Conservation (phyloP, 78 protist species). For the Dictyostelium citrinum region DNA sequence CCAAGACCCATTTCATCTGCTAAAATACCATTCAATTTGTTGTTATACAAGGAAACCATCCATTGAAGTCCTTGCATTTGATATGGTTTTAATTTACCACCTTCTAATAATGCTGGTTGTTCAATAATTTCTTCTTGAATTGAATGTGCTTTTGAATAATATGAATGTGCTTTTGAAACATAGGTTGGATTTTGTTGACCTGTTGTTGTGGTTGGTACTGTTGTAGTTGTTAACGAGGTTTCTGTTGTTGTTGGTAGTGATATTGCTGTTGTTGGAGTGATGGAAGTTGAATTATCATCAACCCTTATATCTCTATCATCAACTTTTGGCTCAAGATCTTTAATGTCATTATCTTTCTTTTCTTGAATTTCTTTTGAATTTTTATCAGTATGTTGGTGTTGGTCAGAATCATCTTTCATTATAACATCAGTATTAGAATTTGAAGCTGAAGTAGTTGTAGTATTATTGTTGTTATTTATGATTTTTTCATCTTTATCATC, state of each 20-base stretch:
- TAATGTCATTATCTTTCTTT: background rate
- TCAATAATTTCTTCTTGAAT: conserved; percentile 66
- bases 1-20: conserved; percentile 96
- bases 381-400: background rate
- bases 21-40: conserved; percentile 94
- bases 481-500: background rate
- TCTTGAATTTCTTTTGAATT: conserved; percentile 36
- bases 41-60: conserved; percentile 87
- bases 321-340: background rate
- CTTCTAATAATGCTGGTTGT: conserved; percentile 64
- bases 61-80: conserved; percentile 97
- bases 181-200: background rate
- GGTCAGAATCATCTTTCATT: background rate
- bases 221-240: background rate
- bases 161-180: conserved; percentile 50
- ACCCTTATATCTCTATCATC: background rate
- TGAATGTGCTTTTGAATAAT: conserved; percentile 77
- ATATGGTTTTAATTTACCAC: conserved; percentile 93
- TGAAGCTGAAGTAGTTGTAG: background rate
- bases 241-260: background rate
- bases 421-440: background rate
- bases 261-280: background rate
- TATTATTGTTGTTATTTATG: background rate
- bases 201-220: background rate
- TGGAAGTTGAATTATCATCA: background rate